Conservation (phyloP, 2,329 filamentous ascomycete genomes). For the Fusarium mundagurra region DNA sequence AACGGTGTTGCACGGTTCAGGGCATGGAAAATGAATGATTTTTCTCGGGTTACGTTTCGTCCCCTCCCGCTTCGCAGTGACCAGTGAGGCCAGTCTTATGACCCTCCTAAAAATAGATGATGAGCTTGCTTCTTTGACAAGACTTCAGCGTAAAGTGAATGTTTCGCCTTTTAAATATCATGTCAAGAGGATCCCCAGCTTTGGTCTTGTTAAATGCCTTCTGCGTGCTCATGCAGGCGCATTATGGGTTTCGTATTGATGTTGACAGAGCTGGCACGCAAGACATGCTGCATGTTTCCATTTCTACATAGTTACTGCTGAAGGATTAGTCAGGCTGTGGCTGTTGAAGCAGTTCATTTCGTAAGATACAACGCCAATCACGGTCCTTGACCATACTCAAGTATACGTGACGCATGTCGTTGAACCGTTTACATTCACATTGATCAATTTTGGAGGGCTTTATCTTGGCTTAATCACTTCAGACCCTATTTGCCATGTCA, state of each 20-base stretch:
- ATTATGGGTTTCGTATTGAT: not conserved
- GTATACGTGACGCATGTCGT: not conserved
- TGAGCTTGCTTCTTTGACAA: conserved; percentile 43
- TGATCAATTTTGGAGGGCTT: not conserved
- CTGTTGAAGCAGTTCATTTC: no score
- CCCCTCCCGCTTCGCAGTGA: conserved; percentile 44
- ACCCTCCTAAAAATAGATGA: conserved; percentile 53
- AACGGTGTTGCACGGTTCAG: conserved; percentile 54
- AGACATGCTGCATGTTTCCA: not conserved
- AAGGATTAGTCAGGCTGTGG: not conserved
- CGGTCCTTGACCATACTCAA: not conserved
- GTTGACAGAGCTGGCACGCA: not conserved
- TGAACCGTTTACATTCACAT: not conserved
- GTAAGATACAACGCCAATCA: not conserved
- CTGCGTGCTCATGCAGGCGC: not conserved
- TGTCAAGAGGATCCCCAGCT: not conserved
- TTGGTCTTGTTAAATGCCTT: not conserved
- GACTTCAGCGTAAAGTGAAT: conserved; percentile 19
- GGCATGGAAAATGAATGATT: conserved; percentile 56
- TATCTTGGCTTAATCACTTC: not conserved
- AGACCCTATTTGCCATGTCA: not conserved
- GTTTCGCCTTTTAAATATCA: no score
- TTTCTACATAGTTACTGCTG: not conserved
- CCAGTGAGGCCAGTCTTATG: conserved; percentile 36
- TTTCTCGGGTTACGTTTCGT: conserved; percentile 49